phyloP scores from a whole-genome alignment of 768 basidiomycete species.

The Leucocoprinus leucothites region DNA sequence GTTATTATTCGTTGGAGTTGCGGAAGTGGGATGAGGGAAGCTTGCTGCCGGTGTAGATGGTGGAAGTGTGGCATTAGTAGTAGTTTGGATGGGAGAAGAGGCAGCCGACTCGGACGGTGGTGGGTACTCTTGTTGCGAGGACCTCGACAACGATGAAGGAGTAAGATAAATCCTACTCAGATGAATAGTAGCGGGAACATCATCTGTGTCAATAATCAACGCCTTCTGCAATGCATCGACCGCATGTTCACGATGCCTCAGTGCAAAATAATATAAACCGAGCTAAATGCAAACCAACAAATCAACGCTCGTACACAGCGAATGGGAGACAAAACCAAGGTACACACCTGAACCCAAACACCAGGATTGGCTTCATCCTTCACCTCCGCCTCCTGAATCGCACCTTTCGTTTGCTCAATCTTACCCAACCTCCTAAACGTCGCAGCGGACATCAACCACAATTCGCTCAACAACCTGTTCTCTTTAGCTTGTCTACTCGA shows the following conservation, averaged over 20 bases:
- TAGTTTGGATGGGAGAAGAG: slow-evolving; percentile 4
- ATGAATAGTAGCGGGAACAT: slow-evolving; percentile 76
- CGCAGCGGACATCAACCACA: slow-evolving; percentile 94
- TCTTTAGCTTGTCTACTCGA: slow-evolving; percentile 44
- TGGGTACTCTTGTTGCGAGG: slow-evolving; percentile 11
- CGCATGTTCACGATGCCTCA: slow-evolving; percentile 58
- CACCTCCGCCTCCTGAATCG: slow-evolving; percentile 94
- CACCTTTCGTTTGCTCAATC: slow-evolving; percentile 84
- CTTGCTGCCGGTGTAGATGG: background rate
- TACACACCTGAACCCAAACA: slow-evolving; percentile 90
- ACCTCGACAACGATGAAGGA: slow-evolving; percentile 21
- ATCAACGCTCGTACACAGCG: too few species aligned
- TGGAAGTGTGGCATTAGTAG: background rate
- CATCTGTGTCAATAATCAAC: slow-evolving; percentile 78
- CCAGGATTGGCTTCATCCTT: slow-evolving; percentile 81
- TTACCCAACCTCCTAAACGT: slow-evolving; percentile 89
- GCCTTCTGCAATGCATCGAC: slow-evolving; percentile 83
- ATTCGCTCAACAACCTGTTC: slow-evolving; percentile 69
- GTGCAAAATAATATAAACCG: slow-evolving; percentile 66
- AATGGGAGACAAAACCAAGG: background rate
- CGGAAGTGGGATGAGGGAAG: slow-evolving; percentile 12
- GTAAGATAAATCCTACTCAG: slow-evolving; percentile 73
- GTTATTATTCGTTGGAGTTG: slow-evolving; percentile 3
- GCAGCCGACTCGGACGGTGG: slow-evolving; percentile 1
- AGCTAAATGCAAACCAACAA: slow-evolving; percentile 41